phyloP scores from a whole-genome alignment of 805 yeast genomes.

The Saturnispora mendoncae region DNA sequence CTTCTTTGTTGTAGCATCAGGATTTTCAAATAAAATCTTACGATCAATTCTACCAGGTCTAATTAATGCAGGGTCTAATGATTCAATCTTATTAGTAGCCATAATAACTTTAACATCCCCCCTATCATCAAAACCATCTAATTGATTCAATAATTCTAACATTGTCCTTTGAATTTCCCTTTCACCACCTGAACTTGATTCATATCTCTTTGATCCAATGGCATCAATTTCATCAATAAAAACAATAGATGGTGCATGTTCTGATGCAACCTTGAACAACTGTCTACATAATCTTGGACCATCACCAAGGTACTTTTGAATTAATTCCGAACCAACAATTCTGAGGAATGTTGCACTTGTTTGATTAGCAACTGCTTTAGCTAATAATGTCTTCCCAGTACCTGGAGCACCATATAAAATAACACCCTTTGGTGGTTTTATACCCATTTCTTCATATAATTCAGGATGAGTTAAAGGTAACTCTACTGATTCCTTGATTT shows the following conservation, averaged over 20 bases:
- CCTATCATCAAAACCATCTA: constrained; percentile 95
- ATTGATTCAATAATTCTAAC: constrained; percentile 90
- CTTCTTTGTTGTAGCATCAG: constrained; percentile 86
- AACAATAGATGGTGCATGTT: constrained; percentile 96
- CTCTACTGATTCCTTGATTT: constrained; percentile 94
- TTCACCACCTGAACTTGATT: constrained; percentile 88
- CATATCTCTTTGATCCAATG: constrained; percentile 96
- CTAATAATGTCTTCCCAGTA: constrained; percentile 91
- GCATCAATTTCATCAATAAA: constrained; percentile 99
- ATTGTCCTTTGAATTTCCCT: constrained; percentile 96
- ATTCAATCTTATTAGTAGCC: constrained; percentile 95
- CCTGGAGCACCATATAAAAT: constrained; percentile 97
- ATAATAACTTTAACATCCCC: constrained; percentile 96
- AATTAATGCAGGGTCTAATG: constrained; percentile 89
- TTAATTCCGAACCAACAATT: constrained; percentile 93
- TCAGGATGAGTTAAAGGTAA: constrained; percentile 95
- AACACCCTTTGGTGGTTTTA: constrained; percentile 97
- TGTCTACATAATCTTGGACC: constrained; percentile 94
- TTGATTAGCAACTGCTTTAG: constrained; percentile 97
- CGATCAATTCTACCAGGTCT: constrained; percentile 98
- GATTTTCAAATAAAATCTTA: constrained; percentile 91
- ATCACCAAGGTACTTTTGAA: constrained; percentile 95
- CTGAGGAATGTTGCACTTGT: constrained; percentile 93
- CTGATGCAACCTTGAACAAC: constrained; percentile 92
- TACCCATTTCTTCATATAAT: constrained; percentile 96